Evolutionary conservation across 2,329 filamentous ascomycete species (phyloP), one percentile per base, ranked within the genome.

Genomic region (Blumeria hordei): DNA sequence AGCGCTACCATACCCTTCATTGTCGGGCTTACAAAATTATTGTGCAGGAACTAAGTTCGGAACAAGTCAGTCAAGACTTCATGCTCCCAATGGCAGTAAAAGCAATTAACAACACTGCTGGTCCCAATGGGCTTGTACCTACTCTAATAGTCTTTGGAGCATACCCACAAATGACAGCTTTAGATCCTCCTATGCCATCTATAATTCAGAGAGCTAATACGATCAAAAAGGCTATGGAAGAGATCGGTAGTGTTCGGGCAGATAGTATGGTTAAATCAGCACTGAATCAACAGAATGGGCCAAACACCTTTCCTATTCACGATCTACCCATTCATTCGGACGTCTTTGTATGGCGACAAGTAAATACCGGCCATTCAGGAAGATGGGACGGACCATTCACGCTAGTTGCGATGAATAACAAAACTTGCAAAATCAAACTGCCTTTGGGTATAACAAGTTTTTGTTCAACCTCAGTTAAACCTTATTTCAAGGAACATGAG

Each of bases 211-310:
- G 54, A 32, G 44, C 54, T 41, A 33, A 8, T 4, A 44, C 57
- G 9, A 28, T 57, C 11, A 55, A 41, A 18, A 55, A 55, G 16
- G 57, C 53, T 18, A 57, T 54, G 44, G 53, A 47, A 3, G 52
- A 56, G 32, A 34, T 58, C 16, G 3, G 44, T 11, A 58, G 52
- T 3, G 12, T 54, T 7, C 36, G 34, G 4, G 36, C 36, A n/a
- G 35, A 41, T 6, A 8, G 52, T 11, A 10, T 53, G 34, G 12
- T 55, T 28, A 35, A 53, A 5, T 45, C 55, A 8, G 53, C 53
- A 4, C 21, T 58, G 0, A 52, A 47, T 37, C 45, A 10, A 3
- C 12, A 47, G 0, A 58, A 58, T 45, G 43, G 55, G 6, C 47
- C 53, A 9, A 55, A 41, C 21, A 55, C 11, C 43, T 58, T 9